Base-by-base conservation (phyloP, 441 rosid species). In the Syzygium malaccense region DNA sequence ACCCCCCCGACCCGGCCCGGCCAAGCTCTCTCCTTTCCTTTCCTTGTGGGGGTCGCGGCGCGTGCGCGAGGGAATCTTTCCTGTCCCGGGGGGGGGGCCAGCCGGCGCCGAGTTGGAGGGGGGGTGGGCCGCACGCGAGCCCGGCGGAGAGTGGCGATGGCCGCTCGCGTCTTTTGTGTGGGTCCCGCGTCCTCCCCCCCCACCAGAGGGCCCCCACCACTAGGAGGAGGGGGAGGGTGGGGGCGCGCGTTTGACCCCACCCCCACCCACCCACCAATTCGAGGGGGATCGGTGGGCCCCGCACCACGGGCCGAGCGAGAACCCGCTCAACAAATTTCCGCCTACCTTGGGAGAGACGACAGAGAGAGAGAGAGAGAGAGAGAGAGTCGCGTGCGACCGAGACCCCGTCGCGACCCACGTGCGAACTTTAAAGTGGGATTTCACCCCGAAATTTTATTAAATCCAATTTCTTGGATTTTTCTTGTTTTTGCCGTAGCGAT, bases 321-420 rank as follows among this genome's bases (percentile, higher is more conserved):
- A 37, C 28, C 83, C 83, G 83, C 83, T 23, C 83, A 75, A 75
- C 83, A 6, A 75, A 75, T 20, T 75, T 30, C 51, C n/a, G 83
- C 83, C 83, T 12, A 75, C 51, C 83, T 23, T 6, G 1, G 17
- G 83, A 28, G 2, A 17, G 71, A 4, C 3, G 66, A 0, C 5
- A 60, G 68, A 62, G 33, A 62, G 33, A 62, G 66, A 1, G 18
- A 7, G 2, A 0, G n/a, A 8, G 14, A 14, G 14, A 20, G 83
- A 8, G 51, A 17, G 51, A 0, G 14, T 75, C 83, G 41, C 83
- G 51, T 75, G 83, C n/a, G 83, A 71, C 28, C 48, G 48, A 45
- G 48, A 45, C 83, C 51, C 83, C 17, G 83, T 71, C 83, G 4
- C 26, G 28, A 3, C 51, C 83, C 83, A 71, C 83, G 51, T 71